A percentile compares a stretch with the other conserved stretches of the same genome.
Conservation (phyloP, 805 yeast genomes). For the Candida wancherniae region DNA sequence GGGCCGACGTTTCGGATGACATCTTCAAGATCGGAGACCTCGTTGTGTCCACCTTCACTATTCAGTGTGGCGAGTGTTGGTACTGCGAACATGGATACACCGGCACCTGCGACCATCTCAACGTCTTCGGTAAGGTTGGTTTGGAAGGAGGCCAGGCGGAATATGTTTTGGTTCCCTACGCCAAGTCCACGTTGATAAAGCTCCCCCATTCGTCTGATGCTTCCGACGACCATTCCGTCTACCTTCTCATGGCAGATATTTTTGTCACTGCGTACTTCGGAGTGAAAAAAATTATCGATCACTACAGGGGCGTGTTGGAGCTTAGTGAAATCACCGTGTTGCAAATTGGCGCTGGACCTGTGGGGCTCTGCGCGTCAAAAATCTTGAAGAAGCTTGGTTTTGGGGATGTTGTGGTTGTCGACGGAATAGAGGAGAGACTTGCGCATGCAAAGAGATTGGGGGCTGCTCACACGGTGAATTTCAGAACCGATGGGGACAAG, state of each 20-base stretch:
- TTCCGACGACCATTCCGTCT: slow-evolving; percentile 38
- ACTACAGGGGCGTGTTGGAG: slow-evolving; percentile 7
- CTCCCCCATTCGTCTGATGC: slow-evolving; percentile 28
- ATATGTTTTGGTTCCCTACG: slow-evolving; percentile 54
- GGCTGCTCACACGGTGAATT: slow-evolving; percentile 45
- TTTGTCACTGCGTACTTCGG: slow-evolving; percentile 63
- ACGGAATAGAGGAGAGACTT: slow-evolving; percentile 44
- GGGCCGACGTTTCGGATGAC: slow-evolving; percentile 21
- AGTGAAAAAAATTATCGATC: slow-evolving; percentile 44
- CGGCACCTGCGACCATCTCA: slow-evolving; percentile 50
- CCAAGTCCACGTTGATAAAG: slow-evolving; percentile 45
- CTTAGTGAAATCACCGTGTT: slow-evolving; percentile 35
- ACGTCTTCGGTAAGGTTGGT: slow-evolving; percentile 54
- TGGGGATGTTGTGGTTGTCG: slow-evolving; percentile 43
- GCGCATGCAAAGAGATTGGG: slow-evolving; percentile 44
- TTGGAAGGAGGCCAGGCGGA: slow-evolving; percentile 63
- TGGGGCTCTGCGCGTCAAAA: slow-evolving; percentile 49
- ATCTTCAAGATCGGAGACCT: slow-evolving; percentile 42
- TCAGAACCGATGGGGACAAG: slow-evolving; percentile 29
- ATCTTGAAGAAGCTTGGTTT: slow-evolving; percentile 44
- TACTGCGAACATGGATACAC: slow-evolving; percentile 51
- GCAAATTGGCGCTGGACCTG: slow-evolving; percentile 60
- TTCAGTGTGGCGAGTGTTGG: slow-evolving; percentile 59
- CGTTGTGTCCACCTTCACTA: slow-evolving; percentile 43
- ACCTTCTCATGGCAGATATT: slow-evolving; percentile 58